Percentiles rank a stretch among this genome's conserved stretches.
These are phyloP conservation scores for Veloporphyrellus conicus DNA, from an alignment of 1,284 basidiomycete species.

Conservation along the genomic window DNA sequence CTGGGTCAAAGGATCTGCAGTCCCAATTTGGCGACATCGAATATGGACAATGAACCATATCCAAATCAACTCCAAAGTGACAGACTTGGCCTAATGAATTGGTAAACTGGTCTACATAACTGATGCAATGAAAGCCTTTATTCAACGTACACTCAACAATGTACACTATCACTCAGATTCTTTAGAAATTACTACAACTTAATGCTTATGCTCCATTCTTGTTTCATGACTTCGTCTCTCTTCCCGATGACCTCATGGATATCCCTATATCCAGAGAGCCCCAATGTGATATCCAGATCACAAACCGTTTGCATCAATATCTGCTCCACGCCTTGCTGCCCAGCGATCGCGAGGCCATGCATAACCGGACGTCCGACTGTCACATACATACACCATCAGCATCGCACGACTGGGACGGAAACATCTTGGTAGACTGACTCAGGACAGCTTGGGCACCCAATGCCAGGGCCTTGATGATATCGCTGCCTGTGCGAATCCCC, in stretches of 20 bases:
- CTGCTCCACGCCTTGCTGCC: slow-evolving; percentile 62
- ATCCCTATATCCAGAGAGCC: slow-evolving; percentile 44
- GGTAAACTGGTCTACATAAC: too few species aligned
- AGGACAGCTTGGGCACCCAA: slow-evolving; percentile 65
- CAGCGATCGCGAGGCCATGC: slow-evolving; percentile 60
- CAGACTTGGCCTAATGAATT: too few species aligned
- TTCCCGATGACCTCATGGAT: slow-evolving; percentile 49
- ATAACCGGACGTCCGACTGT: slow-evolving; percentile 57
- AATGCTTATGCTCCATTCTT: too few species aligned
- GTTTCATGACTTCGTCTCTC: slow-evolving; percentile 34
- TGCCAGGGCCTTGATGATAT: slow-evolving; percentile 73
- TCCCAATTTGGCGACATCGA: too few species aligned
- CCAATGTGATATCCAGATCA: slow-evolving; percentile 58
- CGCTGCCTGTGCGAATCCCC: slow-evolving; percentile 71
- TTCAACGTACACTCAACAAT: too few species aligned
- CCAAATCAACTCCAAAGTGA: too few species aligned
- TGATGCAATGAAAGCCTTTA: too few species aligned
- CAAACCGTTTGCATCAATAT: slow-evolving; percentile 59
- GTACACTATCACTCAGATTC: too few species aligned
- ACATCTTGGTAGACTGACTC: slow-evolving; percentile 40
- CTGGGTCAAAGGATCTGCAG: too few species aligned
- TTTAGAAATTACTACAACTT: too few species aligned
- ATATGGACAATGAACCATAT: too few species aligned
- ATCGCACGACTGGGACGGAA: not conserved
- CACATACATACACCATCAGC: not conserved